These are phyloP conservation scores for Trichoderma asperelloides DNA, from an alignment of 495 filamentous ascomycete species.

Conservation along the genomic window DNA sequence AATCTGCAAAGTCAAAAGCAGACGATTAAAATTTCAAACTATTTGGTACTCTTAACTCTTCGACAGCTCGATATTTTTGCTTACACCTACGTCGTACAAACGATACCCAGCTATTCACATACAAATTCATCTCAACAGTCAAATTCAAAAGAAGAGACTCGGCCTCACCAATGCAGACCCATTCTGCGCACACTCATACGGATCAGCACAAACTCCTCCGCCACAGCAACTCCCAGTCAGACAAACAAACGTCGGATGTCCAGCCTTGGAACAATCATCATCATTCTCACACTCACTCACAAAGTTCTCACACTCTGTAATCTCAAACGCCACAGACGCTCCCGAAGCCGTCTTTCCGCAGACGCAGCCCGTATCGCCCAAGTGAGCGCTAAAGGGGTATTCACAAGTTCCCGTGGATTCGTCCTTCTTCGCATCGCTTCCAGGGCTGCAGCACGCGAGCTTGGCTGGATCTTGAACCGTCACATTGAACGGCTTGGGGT, in stretches of 20 bases:
- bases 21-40: neutral
- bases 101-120: neutral
- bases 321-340: slow-evolving; percentile 1
- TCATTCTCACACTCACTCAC: neutral
- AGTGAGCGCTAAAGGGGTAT: neutral
- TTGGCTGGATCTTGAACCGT: neutral
- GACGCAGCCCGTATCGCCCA: neutral
- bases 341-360: slow-evolving; percentile 1
- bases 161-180: neutral
- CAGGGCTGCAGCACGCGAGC: neutral
- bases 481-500: neutral
- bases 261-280: neutral
- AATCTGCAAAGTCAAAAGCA: neutral
- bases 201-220: neutral
- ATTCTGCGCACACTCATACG: slow-evolving; percentile 5
- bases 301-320: slow-evolving; percentile 4
- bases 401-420: neutral
- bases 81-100: neutral
- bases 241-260: neutral
- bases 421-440: neutral
- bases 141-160: neutral
- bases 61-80: neutral
- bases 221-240: neutral
- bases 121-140: neutral
- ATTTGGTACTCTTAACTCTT: neutral